Evolutionary conservation across 176 grass and related monocot genomes (phyloP).

Genomic region (Cocos nucifera): DNA sequence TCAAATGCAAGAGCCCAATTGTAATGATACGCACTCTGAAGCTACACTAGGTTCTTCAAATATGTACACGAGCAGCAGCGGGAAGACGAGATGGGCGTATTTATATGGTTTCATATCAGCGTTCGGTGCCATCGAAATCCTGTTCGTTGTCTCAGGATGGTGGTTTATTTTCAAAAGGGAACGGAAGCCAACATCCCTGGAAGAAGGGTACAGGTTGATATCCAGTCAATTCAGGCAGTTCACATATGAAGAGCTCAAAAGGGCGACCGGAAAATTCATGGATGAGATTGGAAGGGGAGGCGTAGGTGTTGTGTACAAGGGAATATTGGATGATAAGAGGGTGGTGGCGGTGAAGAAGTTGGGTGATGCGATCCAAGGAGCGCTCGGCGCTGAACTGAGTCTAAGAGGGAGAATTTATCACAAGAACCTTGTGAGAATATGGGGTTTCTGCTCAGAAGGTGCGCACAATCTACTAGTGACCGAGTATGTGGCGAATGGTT

Average conservation of each 20-base stretch:
- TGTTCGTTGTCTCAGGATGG: constrained; percentile 10
- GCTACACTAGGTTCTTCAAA: neutral
- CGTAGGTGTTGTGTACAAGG: constrained; percentile 19
- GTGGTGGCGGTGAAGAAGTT: constrained; percentile 20
- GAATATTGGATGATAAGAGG: constrained; percentile 17
- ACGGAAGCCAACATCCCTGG: neutral
- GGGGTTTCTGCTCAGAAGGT: constrained; percentile 20
- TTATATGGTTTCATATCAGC: constrained; percentile 17
- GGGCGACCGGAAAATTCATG: constrained; percentile 11
- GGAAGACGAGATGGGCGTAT: constrained; percentile 10
- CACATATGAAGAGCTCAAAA: constrained; percentile 21
- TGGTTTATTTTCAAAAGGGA: constrained; percentile 5
- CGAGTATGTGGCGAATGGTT: constrained; percentile 26
- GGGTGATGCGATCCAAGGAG: constrained; percentile 19
- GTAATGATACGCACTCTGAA: neutral
- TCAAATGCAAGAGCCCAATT: neutral
- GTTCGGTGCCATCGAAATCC: constrained; percentile 13
- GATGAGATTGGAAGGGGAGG: constrained; percentile 19
- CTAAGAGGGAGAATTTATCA: constrained; percentile 28
- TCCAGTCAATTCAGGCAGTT: constrained; percentile 21
- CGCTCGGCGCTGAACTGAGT: constrained; percentile 16
- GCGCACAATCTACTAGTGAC: constrained; percentile 20
- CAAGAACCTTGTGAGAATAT: constrained; percentile 25
- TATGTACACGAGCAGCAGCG: neutral
- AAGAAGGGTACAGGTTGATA: constrained; percentile 19